phyloP scores from a whole-genome alignment of 305 asterid species.

The Fraxinus greggii region DNA sequence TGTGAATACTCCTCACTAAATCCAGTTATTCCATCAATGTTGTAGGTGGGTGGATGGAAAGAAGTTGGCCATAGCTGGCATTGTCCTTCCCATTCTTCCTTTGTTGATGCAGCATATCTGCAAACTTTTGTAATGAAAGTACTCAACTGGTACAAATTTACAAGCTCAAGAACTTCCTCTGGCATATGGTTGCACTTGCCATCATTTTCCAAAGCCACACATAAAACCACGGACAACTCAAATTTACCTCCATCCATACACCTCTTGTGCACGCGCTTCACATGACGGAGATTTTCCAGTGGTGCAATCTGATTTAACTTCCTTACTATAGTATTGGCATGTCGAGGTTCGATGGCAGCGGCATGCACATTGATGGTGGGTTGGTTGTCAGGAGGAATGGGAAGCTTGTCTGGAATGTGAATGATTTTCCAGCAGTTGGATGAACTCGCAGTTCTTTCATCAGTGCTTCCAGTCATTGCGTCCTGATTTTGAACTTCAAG shows the following conservation, averaged over 20 bases:
- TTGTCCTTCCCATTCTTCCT: slow-evolving; percentile 96
- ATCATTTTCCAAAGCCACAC: slow-evolving; percentile 48
- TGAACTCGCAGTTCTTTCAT: slow-evolving; percentile 12
- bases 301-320: slow-evolving; percentile 74
- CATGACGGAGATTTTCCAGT: slow-evolving; percentile 84
- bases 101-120: slow-evolving; percentile 75
- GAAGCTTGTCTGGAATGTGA: slow-evolving; percentile 67
- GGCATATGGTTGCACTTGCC: slow-evolving; percentile 40
- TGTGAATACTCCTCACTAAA: slow-evolving; percentile 62
- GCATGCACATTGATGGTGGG: slow-evolving; percentile 62
- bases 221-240: slow-evolving; percentile 60
- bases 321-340: slow-evolving; percentile 68
- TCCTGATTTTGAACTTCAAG: neutral
- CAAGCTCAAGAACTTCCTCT: slow-evolving; percentile 56
- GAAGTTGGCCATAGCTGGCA: slow-evolving; percentile 98
- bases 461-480: slow-evolving; percentile 31
- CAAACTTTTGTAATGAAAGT: slow-evolving; percentile 76
- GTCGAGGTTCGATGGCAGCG: slow-evolving; percentile 69
- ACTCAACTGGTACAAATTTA: slow-evolving; percentile 78
- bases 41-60: slow-evolving; percentile 88
- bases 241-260: slow-evolving; percentile 57
- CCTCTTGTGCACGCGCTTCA: slow-evolving; percentile 68
- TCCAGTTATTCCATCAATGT: slow-evolving; percentile 81
- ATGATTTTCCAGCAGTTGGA: slow-evolving; percentile 48
- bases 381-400: slow-evolving; percentile 62